Conservation (phyloP, 1,284 basidiomycete genomes). For the Ceratobasidium sp. region DNA sequence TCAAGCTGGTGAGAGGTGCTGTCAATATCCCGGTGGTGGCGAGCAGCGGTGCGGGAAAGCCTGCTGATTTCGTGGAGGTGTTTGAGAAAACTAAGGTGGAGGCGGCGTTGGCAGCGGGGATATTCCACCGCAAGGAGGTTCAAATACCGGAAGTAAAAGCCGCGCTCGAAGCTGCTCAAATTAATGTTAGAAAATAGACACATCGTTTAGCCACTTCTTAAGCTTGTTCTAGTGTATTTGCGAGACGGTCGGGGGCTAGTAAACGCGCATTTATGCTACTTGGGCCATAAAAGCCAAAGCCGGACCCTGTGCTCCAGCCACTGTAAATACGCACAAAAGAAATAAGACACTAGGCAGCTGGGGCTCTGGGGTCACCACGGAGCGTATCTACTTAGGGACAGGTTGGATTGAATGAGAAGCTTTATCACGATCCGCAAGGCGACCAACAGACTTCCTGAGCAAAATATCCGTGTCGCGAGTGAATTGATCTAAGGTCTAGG, state of each 20-base stretch:
- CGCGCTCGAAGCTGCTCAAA: conserved; percentile 20
- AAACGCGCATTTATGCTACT: conserved; percentile 4
- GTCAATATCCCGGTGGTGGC: conserved; percentile 95
- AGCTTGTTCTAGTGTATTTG: background rate
- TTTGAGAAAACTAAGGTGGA: conserved; percentile 85
- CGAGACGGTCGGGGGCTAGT: background rate
- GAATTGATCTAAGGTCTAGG: no score
- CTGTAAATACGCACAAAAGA: background rate
- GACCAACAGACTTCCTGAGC: no score
- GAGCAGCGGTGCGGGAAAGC: conserved; percentile 88
- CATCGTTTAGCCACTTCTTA: background rate
- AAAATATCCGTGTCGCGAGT: no score
- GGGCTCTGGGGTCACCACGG: no score
- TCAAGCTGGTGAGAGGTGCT: conserved; percentile 77
- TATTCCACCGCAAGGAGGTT: conserved; percentile 95
- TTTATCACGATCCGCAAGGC: no score
- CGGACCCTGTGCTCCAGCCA: background rate
- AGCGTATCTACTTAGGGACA: no score
- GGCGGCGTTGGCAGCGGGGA: conserved; percentile 95
- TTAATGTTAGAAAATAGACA: conserved; percentile 31
- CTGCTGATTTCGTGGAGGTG: conserved; percentile 87
- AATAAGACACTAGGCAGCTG: no score
- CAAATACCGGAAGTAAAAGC: conserved; percentile 74
- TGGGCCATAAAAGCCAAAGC: background rate
- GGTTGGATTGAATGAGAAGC: no score